Evolutionary conservation across 768 basidiomycete genomes (phyloP), one percentile per base, ranked within the genome.

Genomic region (Ramaria rubella): DNA sequence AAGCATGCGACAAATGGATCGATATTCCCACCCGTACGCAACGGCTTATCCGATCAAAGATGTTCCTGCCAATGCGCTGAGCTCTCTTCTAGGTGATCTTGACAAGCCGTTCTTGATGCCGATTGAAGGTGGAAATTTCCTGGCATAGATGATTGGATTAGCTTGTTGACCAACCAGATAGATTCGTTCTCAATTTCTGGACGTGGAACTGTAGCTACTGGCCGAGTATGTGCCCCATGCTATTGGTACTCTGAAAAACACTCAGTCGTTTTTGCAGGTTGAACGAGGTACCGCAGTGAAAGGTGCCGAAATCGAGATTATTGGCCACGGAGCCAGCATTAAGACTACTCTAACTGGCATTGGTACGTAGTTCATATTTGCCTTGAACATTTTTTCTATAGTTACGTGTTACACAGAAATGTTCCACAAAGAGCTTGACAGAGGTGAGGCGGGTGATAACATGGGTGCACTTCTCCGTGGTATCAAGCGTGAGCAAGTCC

Each of bases 401-500:
- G 42, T 27, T 21, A 49, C 45, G 59, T 64, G 26, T 64, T n/a
- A n/a, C 31, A 17, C 63, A 94, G 95, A 97, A 74, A 97, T 96
- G 92, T 98, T 98, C 85, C 95, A 96, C 80, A 97, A 96, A 78
- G 96, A 99, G 75, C 83, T 99, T 55, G 96, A 99, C 34, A 85
- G 94, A 55, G 89, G 91, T 58, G 91, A 98, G 72, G 95, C 96
- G 60, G 96, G 96, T 64, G 96, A 99, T 74, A 98, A 98, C 79
- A 97, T 98, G 92, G 96, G 96, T 63, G 90, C 87, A 55, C 79
- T 99, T 34, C 85, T 99, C 45, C 92, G 96, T 71, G 94, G 96
- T 68, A 77, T 97, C 71, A 98, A 98, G 76, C 87, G 95, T 61
- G 96, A 98, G 68, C 93, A 98, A 72, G 76, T 99, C 66, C 81